A percentile compares a stretch with the other conserved stretches of the same genome.
Conservation (phyloP, 108 stramenopile species). For the Tribonema minus region DNA sequence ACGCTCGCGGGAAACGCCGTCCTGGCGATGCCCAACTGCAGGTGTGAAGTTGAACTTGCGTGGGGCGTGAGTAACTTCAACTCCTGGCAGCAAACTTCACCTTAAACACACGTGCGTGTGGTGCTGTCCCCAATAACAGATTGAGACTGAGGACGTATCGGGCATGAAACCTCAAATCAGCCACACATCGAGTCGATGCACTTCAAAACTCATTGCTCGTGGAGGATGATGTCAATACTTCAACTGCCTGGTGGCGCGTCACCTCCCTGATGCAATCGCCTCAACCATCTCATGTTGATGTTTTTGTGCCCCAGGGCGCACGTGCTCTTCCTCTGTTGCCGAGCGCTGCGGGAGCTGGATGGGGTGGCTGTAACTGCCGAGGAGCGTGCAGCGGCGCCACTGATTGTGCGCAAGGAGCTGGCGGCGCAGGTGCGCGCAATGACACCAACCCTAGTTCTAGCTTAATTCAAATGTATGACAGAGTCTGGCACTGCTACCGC, state of each 20-base stretch:
- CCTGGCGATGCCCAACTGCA: slow-evolving; percentile 6
- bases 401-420: neutral
- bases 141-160: no score
- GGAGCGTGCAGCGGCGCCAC: neutral
- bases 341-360: neutral
- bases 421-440: neutral
- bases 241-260: neutral
- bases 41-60: neutral
- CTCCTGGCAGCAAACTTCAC: neutral
- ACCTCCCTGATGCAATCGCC: neutral
- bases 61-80: neutral
- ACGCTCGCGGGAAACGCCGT: slow-evolving; percentile 23
- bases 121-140: neutral
- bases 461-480: no score
- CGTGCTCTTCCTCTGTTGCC: neutral
- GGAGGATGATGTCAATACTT: neutral
- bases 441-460: no score
- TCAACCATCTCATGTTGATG: neutral
- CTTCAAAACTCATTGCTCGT: no score
- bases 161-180: no score
- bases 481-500: no score
- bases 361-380: neutral
- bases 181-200: no score
- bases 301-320: neutral
- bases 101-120: neutral